Evolutionary conservation across 2,329 filamentous ascomycete species (phyloP).

Genomic region (Cladosporium sp.): DNA sequence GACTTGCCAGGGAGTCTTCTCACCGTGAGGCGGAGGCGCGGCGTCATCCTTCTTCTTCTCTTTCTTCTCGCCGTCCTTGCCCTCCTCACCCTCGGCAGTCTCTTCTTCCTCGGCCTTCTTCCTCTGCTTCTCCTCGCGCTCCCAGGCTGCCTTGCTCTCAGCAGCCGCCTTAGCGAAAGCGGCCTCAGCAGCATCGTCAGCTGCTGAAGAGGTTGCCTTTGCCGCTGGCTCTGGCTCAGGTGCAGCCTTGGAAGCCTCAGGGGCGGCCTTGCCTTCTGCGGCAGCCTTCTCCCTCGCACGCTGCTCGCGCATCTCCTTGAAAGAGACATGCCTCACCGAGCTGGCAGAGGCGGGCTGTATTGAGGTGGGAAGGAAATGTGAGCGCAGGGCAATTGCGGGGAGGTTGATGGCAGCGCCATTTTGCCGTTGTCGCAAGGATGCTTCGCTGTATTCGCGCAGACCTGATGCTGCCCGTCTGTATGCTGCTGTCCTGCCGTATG

Average conservation of each 20-base stretch:
- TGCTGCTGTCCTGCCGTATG: conserved; percentile 50
- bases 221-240: conserved; percentile 30
- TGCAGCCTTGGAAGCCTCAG: conserved; percentile 38
- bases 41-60: conserved; percentile 66
- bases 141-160: conserved; percentile 46
- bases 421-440: conserved; percentile 33
- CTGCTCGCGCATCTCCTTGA: conserved; percentile 41
- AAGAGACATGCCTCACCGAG: conserved; percentile 49
- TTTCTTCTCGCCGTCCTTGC: conserved; percentile 53
- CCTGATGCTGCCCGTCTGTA: conserved; percentile 49
- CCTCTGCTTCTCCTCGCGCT: conserved; percentile 44
- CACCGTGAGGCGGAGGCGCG: conserved; percentile 92
- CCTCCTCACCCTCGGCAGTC: conserved; percentile 46
- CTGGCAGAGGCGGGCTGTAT: conserved; percentile 45
- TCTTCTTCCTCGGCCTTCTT: conserved; percentile 40
- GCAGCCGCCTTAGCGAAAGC: conserved; percentile 39
- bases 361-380: conserved; percentile 47
- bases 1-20: conserved; percentile 98
- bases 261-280: conserved; percentile 41
- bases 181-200: conserved; percentile 37
- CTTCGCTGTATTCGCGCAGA: conserved; percentile 34
- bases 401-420: conserved; percentile 23
- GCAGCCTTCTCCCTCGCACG: conserved; percentile 41
- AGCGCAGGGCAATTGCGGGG: conserved; percentile 41
- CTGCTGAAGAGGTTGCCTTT: conserved; percentile 33